Base-by-base conservation (phyloP, 352 stramenopile genomes). In the Globisporangium mamillatum region DNA sequence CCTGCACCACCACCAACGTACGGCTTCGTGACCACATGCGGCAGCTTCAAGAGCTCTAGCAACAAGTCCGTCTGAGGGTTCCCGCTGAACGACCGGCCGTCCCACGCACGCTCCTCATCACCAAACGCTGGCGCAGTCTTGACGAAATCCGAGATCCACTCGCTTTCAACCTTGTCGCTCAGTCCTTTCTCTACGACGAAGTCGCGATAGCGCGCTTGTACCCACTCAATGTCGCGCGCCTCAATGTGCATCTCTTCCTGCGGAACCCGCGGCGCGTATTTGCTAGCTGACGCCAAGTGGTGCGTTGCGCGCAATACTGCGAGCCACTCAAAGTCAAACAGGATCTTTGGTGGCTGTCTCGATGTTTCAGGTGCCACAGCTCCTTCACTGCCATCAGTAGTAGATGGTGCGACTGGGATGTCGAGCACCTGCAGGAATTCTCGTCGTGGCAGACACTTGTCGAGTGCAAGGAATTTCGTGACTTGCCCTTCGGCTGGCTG, bases 401-500 rank as follows among this genome's bases (percentile, higher is more conserved):
- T 60, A 14, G 24, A 8, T 24, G 27, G 1, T 24, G 46, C 24
- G 4, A 69, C 64, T 36, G 74, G 63, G 68, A 97, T 86, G 61
- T 98, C 80, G 4, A 98, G 60, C 36, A 99, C 89, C 62, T 99
- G 94, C 41, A 99, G 83, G 72, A 98, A 99, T 36, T 98, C 90
- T 25, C 96, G 79, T 54, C 92, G 87, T 14, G 94, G 97, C 4
- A 99, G 83, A 68, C 96, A 99, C 77, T 99, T 99, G 85, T 99
- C 98, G n/a, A 99, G 82, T 29, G 97, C 97, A n/a, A 99, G 72
- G 77, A 99, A 99, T 44, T 91, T 89, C 29, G 97, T 99, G 70
- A 75, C 70, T 12, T 62, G 46, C 24, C 57, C 24, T 10, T 56
- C 38, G 9, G 25, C 1, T 68, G 64, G 36, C n/a, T 46, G 29